Evolutionary conservation across 176 grass and related monocot species (phyloP), one percentile per base, ranked within the genome.

Genomic region (Ensete ventricosum): DNA sequence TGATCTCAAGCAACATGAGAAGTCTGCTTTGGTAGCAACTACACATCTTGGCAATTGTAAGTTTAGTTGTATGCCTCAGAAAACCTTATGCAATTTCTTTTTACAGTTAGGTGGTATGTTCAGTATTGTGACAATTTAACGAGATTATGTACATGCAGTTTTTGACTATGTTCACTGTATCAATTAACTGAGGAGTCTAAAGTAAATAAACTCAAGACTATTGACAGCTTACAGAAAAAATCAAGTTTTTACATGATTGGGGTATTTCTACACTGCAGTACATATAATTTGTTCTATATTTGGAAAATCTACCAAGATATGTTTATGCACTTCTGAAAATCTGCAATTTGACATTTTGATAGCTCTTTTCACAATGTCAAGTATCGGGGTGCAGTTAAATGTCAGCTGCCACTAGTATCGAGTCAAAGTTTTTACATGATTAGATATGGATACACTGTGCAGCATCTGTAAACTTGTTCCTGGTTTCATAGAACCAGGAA

Each of bases 1-100:
- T 64, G 79, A 77, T 82, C 64, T 88, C 55, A 93, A 90, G 78
- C 91, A 90, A 72, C 68, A 88, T 77, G 85, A 97, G 63, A 97
- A 89, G 49, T 82, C 85, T 77, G 93, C 90, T 77, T 52, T 78
- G 67, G 27, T 69, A 54, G 82, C 85, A 76, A 84, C 90, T 59
- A 85, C 53, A 76, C 67, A 79, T 21, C 90, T 88, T 65, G 86
- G 88, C 74, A 81, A 88, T 72, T 22, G 93, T 97, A 81, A 89
- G 90, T 82, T 89, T 2, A 6, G 1, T 50, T 51, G 14, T 14
- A 51, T 50, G 17, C 73, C 55, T 70, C 17, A 14, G 14, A 67
- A 57, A 26, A 2, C 5, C 3, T 73, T 83, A 20, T 72, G 9
- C 43, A 50, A 51, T 70, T 50, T 70, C 17, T 48, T 51, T 4